Base-by-base conservation (phyloP, 768 basidiomycete genomes). In the Leccinum incarnatum region DNA sequence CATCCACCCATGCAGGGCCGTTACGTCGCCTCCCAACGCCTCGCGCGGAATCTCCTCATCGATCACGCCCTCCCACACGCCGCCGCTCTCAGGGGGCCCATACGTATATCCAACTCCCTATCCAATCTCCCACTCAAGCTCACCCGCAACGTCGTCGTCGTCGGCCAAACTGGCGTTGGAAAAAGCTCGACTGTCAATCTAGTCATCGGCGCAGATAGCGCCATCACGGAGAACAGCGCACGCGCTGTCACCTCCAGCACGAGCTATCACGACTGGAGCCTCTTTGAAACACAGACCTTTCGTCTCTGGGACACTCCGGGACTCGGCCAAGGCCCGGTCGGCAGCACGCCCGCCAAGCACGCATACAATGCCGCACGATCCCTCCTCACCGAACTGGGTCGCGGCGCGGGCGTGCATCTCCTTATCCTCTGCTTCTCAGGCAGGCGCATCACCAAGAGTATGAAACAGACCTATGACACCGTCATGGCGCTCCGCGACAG, bases 81-180 rank as follows among this genome's bases (percentile, higher is more conserved):
- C 17, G 32, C 56, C n/a, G 32, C 56, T 1, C 51, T 50, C 5
- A 19, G 25, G 7, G 57, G 5, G 47, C 62, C 19, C 32, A 51
- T 17, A 40, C 57, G 3, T 1, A 9, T 23, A 15, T 25, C 25
- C 4, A 27, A 49, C 15, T 1, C 47, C 23, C 15, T 27, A 10
- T 9, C 21, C 51, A 52, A n/a, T 36, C 19, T 34, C 7, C 12
- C 50, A 34, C 27, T 57, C 53, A 68, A 69, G 17, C 58, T 67
- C 42, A 65, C 61, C 29, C 60, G 62, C 48, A 70, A 75, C 52
- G 57, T 79, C 51, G 64, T 80, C 49, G 51, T 79, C 19, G 78
- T 79, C 15, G 78, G 78, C 4, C 75, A 77, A 59, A 72, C 72
- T 0, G 79, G 67, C 21, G 63, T 55, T 5, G 67, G 67, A 25